Base-by-base conservation (phyloP, 371 early-diverging fungal species). In the Sporodiniella umbellata region DNA sequence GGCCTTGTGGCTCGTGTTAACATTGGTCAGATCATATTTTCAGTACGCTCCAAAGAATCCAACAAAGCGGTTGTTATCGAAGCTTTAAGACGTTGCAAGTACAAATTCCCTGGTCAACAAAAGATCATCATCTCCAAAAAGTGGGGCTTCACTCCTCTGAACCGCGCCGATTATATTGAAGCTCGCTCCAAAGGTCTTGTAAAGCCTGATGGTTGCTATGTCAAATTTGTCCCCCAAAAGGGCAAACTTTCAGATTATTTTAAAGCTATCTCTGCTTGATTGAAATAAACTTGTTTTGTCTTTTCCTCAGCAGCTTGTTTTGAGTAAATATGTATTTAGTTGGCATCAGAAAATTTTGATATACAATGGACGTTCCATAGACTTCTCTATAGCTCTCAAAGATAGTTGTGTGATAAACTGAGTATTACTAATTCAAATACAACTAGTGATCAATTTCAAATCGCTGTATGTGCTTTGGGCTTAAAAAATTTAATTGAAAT, bases 101-200 rank as follows among this genome's bases (percentile, higher is more conserved):
- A 99, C 93, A 99, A 99, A 91, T 99, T 99, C 86, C 97, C 99
- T 52, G 99, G 99, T 66, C 94, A 96, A 67, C 99, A 99, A 75
- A 93, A 95, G 89, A 95, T 99, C 69, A 86, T 96, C 60, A 81
- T 98, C 68, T 96, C 98, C 81, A 93, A 96, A 86, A 99, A 98
- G 86, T 98, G 97, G 97, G 99, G 99, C 62, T 99, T 99, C 89
- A 99, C 99, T 84, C 92, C 94, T 78, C 80, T 99, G 55, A 72
- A 87, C 37, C 94, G 95, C 60, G 96, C 92, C 64, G 96, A 99
- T 62, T 92, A 94, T 70, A 79, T 91, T 54, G 88, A 73, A 48
- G 84, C 80, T 45, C 88, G 96, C 56, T 77, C 81, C 59, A 84
- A 80, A 42, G 94, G 93, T 54, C 72, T 67, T 60, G 81, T 98